phyloP scores from a whole-genome alignment of 768 basidiomycete species.

The Mycena leptocephala region DNA sequence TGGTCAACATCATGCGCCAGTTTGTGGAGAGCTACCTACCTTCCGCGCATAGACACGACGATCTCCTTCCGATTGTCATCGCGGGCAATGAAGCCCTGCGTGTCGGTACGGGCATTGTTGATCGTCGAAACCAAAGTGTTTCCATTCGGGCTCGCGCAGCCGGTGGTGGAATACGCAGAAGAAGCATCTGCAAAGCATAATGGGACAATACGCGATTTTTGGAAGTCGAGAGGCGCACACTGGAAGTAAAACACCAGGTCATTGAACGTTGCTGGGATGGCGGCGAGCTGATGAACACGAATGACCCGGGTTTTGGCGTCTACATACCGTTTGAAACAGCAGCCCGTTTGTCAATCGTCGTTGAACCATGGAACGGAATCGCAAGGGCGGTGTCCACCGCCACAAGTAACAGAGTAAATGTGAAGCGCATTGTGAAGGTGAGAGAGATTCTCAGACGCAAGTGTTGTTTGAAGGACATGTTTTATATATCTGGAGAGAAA shows the following conservation, averaged over 20 bases:
- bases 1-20: too few relatives aligned
- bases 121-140: too few relatives aligned
- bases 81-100: too few relatives aligned
- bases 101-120: too few relatives aligned
- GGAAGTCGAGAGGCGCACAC: not conserved
- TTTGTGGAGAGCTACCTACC: not conserved
- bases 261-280: slow-evolving; percentile 1
- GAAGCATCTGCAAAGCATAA: not conserved
- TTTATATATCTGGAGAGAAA: not conserved
- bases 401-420: not conserved
- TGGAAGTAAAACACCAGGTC: slow-evolving; percentile 13
- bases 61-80: too few relatives aligned
- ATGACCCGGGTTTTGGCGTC: not conserved
- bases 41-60: too few relatives aligned
- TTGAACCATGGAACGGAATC: not conserved
- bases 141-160: too few relatives aligned
- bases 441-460: not conserved
- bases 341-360: not conserved
- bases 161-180: too few relatives aligned
- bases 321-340: not conserved
- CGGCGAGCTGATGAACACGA: not conserved
- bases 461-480: not conserved
- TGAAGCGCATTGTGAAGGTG: not conserved
- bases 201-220: too few relatives aligned
- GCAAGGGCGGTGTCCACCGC: not conserved